phyloP scores from a whole-genome alignment of 495 filamentous ascomycete genomes.

The Aspergillus sclerotiicarbonarius region DNA sequence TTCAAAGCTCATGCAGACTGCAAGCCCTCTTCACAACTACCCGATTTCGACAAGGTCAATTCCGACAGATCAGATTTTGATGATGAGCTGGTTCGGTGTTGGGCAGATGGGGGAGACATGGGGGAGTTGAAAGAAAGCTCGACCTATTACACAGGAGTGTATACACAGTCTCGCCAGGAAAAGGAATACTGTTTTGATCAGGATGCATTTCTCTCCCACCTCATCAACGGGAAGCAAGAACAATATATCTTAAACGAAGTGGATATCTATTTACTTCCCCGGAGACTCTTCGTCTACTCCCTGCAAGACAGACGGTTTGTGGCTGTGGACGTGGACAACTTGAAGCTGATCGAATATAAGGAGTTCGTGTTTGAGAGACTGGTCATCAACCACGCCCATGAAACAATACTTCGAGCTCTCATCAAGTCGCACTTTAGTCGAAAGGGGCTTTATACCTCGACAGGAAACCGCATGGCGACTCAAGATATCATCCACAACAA shows the following conservation, averaged over 20 bases:
- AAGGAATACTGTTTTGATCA: not conserved
- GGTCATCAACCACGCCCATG: slow-evolving; percentile 5
- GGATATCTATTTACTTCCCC: slow-evolving; percentile 1
- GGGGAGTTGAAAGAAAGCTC: no score
- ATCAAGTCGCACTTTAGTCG: slow-evolving; percentile 10
- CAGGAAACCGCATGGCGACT: no score
- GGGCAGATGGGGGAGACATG: no score
- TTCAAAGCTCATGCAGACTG: not conserved
- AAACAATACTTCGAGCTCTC: slow-evolving; percentile 10
- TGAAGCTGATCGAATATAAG: slow-evolving; percentile 3
- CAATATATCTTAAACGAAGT: not conserved
- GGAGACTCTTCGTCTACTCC: slow-evolving; percentile 9
- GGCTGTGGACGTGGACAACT: slow-evolving; percentile 4
- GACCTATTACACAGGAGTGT: no score
- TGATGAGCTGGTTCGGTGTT: no score
- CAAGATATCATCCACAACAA: no score
- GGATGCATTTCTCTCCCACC: not conserved
- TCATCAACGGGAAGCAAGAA: not conserved
- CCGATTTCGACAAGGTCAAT: not conserved
- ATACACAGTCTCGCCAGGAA: no score
- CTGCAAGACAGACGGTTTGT: slow-evolving; percentile 15
- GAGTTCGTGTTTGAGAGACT: slow-evolving; percentile 1
- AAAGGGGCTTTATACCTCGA: slow-evolving; percentile 31
- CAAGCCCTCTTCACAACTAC: not conserved
- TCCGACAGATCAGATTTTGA: no score